Evolutionary conservation across 2,329 filamentous ascomycete species (phyloP), one percentile per base, ranked within the genome.

Genomic region (Fusarium foetens): DNA sequence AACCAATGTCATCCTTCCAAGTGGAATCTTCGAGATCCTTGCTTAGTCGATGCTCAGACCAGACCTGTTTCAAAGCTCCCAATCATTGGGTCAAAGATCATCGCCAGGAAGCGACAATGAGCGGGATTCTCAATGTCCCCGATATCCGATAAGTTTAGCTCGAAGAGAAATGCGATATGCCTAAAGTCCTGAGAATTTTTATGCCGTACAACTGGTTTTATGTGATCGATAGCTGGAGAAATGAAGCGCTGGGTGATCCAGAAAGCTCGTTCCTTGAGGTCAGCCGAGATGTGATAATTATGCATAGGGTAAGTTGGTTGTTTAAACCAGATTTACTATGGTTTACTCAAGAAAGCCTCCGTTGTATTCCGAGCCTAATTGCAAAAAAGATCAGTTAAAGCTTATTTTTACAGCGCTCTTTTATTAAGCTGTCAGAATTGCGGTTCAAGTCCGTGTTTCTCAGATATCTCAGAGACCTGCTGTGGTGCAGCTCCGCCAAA

Each of bases 151-250:
- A 13, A 23, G 10, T 3, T 35, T 0, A 3, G 17, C 8, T 8
- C 2, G 1, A 51, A 10, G 12, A 13, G 3, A 23, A 17, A 21
- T 4, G 12, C 7, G 2, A 49, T 7, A n/a, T 9, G 21, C 0
- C 7, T 2, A n/a, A 13, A 8, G 5, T 9, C 1, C 0, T 9
- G 2, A 3, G 10, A 8, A 4, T 9, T 35, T 31, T 3, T 3
- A 13, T 9, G 2, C 3, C 6, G 2, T 11, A 10, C n/a, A 3
- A 10, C 3, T 29, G 6, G 0, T 4, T 4, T 29, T 8, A 5
- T 46, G 6, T 16, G 6, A 11, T n/a, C 8, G 4, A 3, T 6
- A 8, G 4, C 13, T 4, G 4, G 3, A 5, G 19, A 46, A 46
- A 8, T 5, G 7, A 21, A 27, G 2, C 11, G 8, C 0, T 21